Evolutionary conservation across 495 filamentous ascomycete species (phyloP).

Genomic region (Aspergillus coremiiformis): DNA sequence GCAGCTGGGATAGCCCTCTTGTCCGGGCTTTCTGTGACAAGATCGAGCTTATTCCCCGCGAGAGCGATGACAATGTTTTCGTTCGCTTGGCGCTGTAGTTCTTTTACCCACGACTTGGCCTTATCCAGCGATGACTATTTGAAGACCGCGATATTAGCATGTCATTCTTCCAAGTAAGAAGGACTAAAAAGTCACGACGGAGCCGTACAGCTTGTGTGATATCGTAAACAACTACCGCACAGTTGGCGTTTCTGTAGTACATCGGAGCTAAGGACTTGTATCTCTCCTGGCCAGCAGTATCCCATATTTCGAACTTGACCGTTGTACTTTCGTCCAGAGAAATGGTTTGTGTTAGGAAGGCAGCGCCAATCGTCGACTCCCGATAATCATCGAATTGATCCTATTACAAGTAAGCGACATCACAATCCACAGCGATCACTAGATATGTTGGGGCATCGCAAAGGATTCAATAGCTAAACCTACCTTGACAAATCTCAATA

Average conservation of each 20-base stretch:
- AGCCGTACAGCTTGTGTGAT: conserved; percentile 89
- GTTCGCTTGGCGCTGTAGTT: conserved; percentile 95
- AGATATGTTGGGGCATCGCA: background rate
- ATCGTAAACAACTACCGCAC: conserved; percentile 97
- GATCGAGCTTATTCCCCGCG: conserved; percentile 94
- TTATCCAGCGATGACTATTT: conserved; percentile 91
- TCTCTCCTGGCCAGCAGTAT: conserved; percentile 95
- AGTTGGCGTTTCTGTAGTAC: conserved; percentile 99
- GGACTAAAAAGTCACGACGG: conserved; percentile 2
- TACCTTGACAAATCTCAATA: conserved; percentile 96
- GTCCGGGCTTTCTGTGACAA: conserved; percentile 81
- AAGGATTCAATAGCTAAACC: conserved; percentile 8
- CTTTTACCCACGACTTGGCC: conserved; percentile 99
- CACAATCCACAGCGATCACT: background rate
- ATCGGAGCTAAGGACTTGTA: conserved; percentile 98
- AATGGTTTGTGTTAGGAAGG: conserved; percentile 98
- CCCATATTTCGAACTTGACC: conserved; percentile 99
- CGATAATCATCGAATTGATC: conserved; percentile 99
- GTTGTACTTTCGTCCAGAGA: conserved; percentile 95
- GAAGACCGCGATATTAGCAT: conserved; percentile 9
- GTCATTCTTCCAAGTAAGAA: background rate
- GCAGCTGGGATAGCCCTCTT: conserved; percentile 84
- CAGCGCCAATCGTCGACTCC: conserved; percentile 97
- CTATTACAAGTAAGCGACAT: conserved; percentile 37
- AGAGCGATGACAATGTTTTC: conserved; percentile 99